A percentile compares a stretch with the other conserved stretches of the same genome.
Evolutionary conservation across 2,329 filamentous ascomycete species (phyloP).

Genomic region (Diaporthe citriasiana): DNA sequence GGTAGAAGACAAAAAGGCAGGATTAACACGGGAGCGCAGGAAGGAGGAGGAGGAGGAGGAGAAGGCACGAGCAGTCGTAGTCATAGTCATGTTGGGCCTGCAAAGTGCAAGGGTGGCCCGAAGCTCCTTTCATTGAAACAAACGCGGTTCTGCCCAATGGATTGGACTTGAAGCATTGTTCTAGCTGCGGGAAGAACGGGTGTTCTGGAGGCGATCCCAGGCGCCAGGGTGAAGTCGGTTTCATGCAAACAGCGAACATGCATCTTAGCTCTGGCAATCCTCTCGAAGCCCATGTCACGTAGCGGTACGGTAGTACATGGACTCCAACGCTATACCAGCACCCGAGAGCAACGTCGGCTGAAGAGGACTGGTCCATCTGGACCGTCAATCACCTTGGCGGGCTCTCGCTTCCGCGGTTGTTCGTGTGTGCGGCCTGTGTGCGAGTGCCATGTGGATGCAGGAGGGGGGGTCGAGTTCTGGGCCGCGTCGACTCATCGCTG

Average conservation of each 20-base stretch:
- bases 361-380: neutral
- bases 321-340: neutral
- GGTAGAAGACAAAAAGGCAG: conserved; percentile 1
- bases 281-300: conserved; percentile 19
- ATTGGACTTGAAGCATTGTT: conserved; percentile 14
- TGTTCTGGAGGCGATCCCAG: conserved; percentile 33
- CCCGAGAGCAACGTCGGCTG: neutral
- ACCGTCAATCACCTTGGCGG: conserved; percentile 29
- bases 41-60: conserved; percentile 17
- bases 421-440: neutral
- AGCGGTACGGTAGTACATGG: neutral
- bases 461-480: conserved; percentile 29
- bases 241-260: conserved; percentile 37
- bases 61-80: conserved; percentile 18
- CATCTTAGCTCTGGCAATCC: conserved; percentile 31
- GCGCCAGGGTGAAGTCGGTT: conserved; percentile 34
- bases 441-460: conserved; percentile 34
- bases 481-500: conserved; percentile 34
- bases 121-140: conserved; percentile 30
- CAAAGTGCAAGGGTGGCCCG: conserved; percentile 29
- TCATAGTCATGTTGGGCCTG: neutral
- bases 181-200: conserved; percentile 35
- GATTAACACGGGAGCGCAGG: conserved; percentile 6
- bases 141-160: conserved; percentile 36
- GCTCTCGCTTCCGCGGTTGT: conserved; percentile 24